Evolutionary conservation across 257 asterid genomes (phyloP).

Genomic region (Solanum dulcamara): DNA sequence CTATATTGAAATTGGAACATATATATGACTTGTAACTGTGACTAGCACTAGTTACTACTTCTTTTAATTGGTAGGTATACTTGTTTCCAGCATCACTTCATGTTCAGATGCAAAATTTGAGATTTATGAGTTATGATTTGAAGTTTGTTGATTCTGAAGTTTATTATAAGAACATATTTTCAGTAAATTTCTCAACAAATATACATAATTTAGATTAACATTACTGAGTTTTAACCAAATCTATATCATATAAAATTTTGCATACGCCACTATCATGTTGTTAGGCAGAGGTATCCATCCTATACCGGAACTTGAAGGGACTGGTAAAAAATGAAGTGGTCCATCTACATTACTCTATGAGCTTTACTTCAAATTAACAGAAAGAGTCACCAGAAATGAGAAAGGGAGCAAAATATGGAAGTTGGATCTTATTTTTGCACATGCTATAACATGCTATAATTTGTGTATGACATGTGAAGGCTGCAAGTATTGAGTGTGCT

Average conservation of each 20-base stretch:
- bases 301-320: neutral
- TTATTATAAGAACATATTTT: no score
- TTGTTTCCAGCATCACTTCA: neutral
- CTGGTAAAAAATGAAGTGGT: neutral
- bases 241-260: neutral
- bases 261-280: neutral
- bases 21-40: neutral
- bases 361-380: neutral
- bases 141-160: neutral
- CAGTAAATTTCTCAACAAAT: no score
- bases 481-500: neutral
- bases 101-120: neutral
- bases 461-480: neutral
- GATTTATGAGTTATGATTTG: neutral
- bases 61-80: neutral
- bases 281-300: neutral
- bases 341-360: neutral
- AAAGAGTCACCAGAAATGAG: neutral
- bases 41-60: neutral
- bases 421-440: neutral
- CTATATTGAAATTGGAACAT: neutral
- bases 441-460: neutral
- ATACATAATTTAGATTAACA: no score
- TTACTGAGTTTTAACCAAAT: neutral
- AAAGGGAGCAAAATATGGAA: neutral